Base-by-base conservation (phyloP, 1,139 yeast species). In the Kodamaea fungicola region DNA sequence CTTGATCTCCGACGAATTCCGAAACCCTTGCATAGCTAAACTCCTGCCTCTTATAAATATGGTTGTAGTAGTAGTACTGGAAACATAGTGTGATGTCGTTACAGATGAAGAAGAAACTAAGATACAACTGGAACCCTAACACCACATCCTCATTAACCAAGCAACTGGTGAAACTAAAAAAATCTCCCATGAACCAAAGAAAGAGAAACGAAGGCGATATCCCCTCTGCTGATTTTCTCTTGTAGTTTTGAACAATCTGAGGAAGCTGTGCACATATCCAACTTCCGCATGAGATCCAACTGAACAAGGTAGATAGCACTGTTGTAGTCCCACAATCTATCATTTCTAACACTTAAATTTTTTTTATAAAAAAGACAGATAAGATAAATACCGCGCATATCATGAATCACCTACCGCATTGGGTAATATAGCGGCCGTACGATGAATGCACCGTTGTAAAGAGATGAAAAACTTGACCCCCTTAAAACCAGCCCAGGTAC, bases 261-360 rank as follows among this genome's bases (percentile, higher is more conserved):
- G 97, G 97, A 21, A 87, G 61, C 55, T 87, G 94, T 1, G 97
- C 96, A 50, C 89, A 80, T 31, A 89, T 68, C 86, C 97, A 89
- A 37, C 86, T 64, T 4, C 43, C 38, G 29, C 67, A 47, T 5
- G 75, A 69, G 7, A 67, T 23, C 2, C 60, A 45, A 55, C 67
- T 62, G 49, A 61, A 73, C 37, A 51, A 34, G 30, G 51, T 46
- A 6, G 76, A 67, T 10, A 57, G 25, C 25, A 29, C 8, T 51
- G 46, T 34, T 10, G 33, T 32, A 12, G 28, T 37, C 12, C 28
- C 28, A 28, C 43, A 40, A 9, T 33, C 25, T 7, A 33, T 28
- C 43, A 40, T 40, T 3, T 25, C 26, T 19, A 24, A 4, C 27
- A 9, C 12, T 24, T n/a, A n/a, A 9, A 9, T 24, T 9, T 24